phyloP scores from a whole-genome alignment of 1,284 basidiomycete genomes.

The Marasmius oreades region DNA sequence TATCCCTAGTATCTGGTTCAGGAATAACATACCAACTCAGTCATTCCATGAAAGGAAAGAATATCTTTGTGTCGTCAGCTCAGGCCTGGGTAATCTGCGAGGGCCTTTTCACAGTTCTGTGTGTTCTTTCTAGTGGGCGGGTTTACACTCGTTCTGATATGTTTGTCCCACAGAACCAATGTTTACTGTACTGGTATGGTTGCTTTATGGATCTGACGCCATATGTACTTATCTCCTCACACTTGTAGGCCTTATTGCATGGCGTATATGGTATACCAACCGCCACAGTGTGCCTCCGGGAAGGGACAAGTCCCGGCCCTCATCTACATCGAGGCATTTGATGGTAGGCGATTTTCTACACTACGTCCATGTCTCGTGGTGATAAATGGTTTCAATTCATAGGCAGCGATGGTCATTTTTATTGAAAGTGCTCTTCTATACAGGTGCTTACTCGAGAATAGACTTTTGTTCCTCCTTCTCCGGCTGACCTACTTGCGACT shows the following conservation, averaged over 20 bases:
- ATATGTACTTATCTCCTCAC: background rate
- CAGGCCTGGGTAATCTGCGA: constrained; percentile 11
- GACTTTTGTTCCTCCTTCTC: background rate
- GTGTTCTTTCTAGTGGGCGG: background rate
- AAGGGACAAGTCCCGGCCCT: too few species aligned
- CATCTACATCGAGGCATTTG: background rate
- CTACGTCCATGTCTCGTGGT: too few species aligned
- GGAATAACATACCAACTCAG: constrained; percentile 10
- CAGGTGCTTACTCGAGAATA: background rate
- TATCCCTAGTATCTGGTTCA: constrained; percentile 5
- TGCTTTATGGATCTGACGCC: background rate
- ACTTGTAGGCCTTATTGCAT: constrained; percentile 11
- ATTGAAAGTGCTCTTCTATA: constrained; percentile 1
- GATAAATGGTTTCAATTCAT: background rate
- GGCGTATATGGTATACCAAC: constrained; percentile 8
- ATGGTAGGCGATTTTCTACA: background rate
- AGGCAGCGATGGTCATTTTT: background rate
- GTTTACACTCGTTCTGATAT: background rate
- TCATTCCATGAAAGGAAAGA: background rate
- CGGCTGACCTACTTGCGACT: background rate
- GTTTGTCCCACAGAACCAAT: constrained; percentile 10
- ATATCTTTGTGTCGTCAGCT: constrained; percentile 5
- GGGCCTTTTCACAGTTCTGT: constrained; percentile 12
- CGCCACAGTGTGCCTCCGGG: background rate
- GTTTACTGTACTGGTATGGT: constrained; percentile 12